A percentile compares a stretch with the other conserved stretches of the same genome.
Evolutionary conservation across 192 early-diverging fungal genomes (phyloP).

Genomic region (Chytriomyces confervae): DNA sequence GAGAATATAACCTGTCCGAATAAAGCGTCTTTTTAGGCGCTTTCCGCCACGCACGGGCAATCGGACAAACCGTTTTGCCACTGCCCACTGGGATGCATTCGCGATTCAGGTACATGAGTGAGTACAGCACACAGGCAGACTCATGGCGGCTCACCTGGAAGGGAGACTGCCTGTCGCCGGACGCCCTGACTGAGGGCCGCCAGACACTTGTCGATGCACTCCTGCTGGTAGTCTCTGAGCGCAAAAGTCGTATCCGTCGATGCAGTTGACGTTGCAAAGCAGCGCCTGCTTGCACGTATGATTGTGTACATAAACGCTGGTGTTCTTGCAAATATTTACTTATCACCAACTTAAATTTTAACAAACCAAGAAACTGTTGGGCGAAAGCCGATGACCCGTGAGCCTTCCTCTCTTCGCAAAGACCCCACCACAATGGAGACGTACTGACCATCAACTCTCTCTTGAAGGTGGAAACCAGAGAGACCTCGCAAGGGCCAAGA

Average conservation of each 20-base stretch:
- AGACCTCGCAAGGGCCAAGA: conserved; percentile 30
- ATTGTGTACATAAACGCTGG: too few relatives aligned
- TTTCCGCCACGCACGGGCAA: background rate
- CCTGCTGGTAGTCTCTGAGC: conserved; percentile 71
- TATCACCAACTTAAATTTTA: background rate
- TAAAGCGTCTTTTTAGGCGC: too few relatives aligned
- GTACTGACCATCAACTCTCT: too few relatives aligned
- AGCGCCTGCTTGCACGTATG: too few relatives aligned
- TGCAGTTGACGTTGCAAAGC: background rate
- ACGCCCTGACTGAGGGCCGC: conserved; percentile 58
- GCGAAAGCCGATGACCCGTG: conserved; percentile 13
- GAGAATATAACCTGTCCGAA: conserved; percentile 73
- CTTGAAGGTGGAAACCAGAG: conserved; percentile 26
- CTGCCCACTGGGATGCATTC: conserved; percentile 71
- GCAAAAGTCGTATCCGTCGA: background rate
- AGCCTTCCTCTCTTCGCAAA: background rate
- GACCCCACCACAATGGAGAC: too few relatives aligned
- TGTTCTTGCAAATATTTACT: too few relatives aligned
- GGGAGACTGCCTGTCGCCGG: conserved; percentile 76
- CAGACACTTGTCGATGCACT: conserved; percentile 79
- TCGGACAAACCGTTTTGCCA: conserved; percentile 80
- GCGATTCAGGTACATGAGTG: background rate
- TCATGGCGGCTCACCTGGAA: conserved; percentile 59
- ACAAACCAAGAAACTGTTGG: background rate
- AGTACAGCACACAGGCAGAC: background rate